Base-by-base conservation (phyloP, 1,139 yeast species). In the Zygotorulaspora mrakii region DNA sequence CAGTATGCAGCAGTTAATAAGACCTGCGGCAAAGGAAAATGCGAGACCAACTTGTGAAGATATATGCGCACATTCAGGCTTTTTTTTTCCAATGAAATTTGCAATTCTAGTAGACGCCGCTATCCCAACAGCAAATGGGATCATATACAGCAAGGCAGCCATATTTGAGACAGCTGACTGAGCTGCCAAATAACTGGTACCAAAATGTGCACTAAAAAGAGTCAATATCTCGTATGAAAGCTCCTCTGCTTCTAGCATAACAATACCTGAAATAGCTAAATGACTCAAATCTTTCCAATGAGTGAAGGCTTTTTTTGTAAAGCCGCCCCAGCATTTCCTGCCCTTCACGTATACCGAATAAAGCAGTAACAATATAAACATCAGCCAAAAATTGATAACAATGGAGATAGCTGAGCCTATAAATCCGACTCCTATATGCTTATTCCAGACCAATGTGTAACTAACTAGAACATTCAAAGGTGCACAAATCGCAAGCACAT, bases 91-190 rank as follows among this genome's bases (percentile, higher is more conserved):
- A 41, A 88, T 76, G 53, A 82, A 86, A 59, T 82, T 86, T 30
- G 96, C 95, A 35, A 87, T 81, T 63, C 96, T 71, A 0, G 95
- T 87, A 0, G 94, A 81, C 0, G 89, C 73, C 0, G 95, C 94
- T 35, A 87, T 87, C 29, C 95, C 82, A 4, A 86, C 77, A 0
- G 96, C 91, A 69, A 88, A 88, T 10, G 96, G 95, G 10, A 85
- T 72, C 82, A 86, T 88, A 54, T 84, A 88, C 1, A 87, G 68
- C 39, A 88, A 67, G 1, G 94, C 82, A 1, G 91, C 89, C 37
- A 86, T 71, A 3, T 94, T 82, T 4, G 94, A 79, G 0, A 85
- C 80, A 0, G 94, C 89, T 33, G 94, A 82, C 61, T 88, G 96
- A 0, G 95, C 91, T 0, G 95, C 96, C 50, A 88, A 66, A 38